Percentiles rank a stretch among this genome's conserved stretches.
phyloP scores from a whole-genome alignment of 2,329 filamentous ascomycete species.

The Fusarium liriodendri region DNA sequence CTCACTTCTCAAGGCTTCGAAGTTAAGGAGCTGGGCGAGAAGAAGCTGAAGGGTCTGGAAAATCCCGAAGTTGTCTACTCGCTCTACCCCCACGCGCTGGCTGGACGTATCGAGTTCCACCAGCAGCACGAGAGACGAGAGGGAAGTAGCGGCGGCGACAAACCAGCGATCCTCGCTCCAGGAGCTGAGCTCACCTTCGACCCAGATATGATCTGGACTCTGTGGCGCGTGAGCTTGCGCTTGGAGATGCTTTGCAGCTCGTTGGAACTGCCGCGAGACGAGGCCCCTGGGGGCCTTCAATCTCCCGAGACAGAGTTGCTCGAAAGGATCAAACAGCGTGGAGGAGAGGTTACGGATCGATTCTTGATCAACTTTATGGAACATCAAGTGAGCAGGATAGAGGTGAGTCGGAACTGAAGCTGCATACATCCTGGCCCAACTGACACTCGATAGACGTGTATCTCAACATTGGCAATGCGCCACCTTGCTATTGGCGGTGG shows the following conservation, averaged over 20 bases:
- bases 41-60: constrained; percentile 95
- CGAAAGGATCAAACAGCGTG: constrained; percentile 73
- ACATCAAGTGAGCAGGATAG: constrained; percentile 94
- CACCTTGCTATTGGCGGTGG: constrained; percentile 80
- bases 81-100: constrained; percentile 90
- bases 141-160: constrained; percentile 55
- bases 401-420: constrained; percentile 84
- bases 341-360: constrained; percentile 87
- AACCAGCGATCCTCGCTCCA: constrained; percentile 70
- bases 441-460: constrained; percentile 72
- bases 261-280: constrained; percentile 73
- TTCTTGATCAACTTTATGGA: constrained; percentile 92
- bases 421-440: background rate
- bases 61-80: constrained; percentile 97
- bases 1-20: constrained; percentile 94
- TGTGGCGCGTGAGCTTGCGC: constrained; percentile 90
- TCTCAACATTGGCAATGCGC: constrained; percentile 81
- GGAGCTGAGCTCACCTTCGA: constrained; percentile 80
- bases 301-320: constrained; percentile 86
- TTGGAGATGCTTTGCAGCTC: constrained; percentile 93
- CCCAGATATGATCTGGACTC: constrained; percentile 84
- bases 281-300: constrained; percentile 69
- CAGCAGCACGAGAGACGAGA: constrained; percentile 59
- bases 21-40: constrained; percentile 95
- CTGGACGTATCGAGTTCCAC: constrained; percentile 81